Conservation (phyloP, 345 rosid species). For the Salix exigua region DNA sequence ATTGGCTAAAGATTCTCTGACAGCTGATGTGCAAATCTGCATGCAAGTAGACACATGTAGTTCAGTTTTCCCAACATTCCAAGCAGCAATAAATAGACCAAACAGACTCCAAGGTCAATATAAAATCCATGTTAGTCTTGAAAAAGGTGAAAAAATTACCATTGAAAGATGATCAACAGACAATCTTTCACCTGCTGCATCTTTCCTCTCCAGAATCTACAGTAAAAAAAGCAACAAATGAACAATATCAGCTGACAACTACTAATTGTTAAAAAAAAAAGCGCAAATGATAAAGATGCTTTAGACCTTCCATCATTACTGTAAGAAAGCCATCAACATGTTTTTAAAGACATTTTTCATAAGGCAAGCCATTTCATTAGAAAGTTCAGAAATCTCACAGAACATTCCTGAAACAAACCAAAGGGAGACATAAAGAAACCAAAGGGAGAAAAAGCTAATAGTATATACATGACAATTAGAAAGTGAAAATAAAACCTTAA, state of each 20-base stretch:
- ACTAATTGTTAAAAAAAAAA: too few relatives aligned
- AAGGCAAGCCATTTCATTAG: neutral
- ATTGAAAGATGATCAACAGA: conserved; percentile 59
- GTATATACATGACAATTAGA: neutral
- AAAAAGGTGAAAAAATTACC: conserved; percentile 33
- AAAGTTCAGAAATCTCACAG: neutral
- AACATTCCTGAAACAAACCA: neutral
- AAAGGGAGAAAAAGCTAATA: neutral
- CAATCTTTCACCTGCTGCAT: conserved; percentile 35
- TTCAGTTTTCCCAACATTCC: neutral
- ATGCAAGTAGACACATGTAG: conserved; percentile 15
- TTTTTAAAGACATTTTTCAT: neutral
- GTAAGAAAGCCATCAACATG: neutral
- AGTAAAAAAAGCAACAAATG: conserved; percentile 12
- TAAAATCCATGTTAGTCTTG: neutral
- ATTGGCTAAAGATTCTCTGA: conserved; percentile 81
- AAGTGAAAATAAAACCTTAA: neutral
- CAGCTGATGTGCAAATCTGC: conserved; percentile 86
- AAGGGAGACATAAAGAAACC: neutral
- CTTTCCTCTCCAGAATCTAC: conserved; percentile 71
- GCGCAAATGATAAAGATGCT: neutral
- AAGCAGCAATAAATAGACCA: neutral
- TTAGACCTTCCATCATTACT: conserved; percentile 1
- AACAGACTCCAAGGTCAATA: neutral
- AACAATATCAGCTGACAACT: conserved; percentile 1